Conservation (phyloP, 73 alveolate genomes). For the Loxodes magnus region DNA sequence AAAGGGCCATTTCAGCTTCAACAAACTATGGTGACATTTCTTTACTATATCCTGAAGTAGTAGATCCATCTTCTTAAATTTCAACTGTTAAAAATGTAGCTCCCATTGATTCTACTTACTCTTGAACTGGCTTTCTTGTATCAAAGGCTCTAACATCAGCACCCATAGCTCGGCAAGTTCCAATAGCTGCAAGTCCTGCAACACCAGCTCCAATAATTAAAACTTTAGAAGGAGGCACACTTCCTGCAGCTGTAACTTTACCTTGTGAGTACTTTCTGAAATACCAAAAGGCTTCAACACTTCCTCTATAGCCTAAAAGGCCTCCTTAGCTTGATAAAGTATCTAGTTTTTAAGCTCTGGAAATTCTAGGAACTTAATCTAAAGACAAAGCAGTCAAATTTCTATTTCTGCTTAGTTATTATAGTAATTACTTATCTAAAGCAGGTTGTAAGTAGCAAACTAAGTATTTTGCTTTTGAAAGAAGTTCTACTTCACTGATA, state of each 20-base stretch:
- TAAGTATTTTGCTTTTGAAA: not conserved
- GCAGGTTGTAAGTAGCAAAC: not conserved
- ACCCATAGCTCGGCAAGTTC: constrained; percentile 53
- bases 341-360: constrained; percentile 51
- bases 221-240: constrained; percentile 68
- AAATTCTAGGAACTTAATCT: constrained; percentile 67
- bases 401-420: too few relatives aligned
- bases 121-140: constrained; percentile 35
- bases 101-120: constrained; percentile 53
- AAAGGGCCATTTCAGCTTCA: constrained; percentile 37
- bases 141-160: constrained; percentile 41
- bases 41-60: constrained; percentile 25
- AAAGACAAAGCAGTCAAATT: constrained; percentile 2
- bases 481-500: not conserved
- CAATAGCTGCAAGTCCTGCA: constrained; percentile 74
- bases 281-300: constrained; percentile 53
- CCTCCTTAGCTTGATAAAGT: constrained; percentile 27
- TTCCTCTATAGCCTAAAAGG: constrained; percentile 66
- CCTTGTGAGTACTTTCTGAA: constrained; percentile 69
- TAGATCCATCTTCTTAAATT: constrained; percentile 35
- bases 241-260: constrained; percentile 76
- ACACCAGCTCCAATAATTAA: constrained; percentile 71
- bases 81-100: constrained; percentile 62
- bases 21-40: constrained; percentile 35
- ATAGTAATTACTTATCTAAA: too few relatives aligned